Percentiles rank a stretch among this genome's conserved stretches.
phyloP scores from a whole-genome alignment of 2,329 filamentous ascomycete species.

The Myriangium duriaei region DNA sequence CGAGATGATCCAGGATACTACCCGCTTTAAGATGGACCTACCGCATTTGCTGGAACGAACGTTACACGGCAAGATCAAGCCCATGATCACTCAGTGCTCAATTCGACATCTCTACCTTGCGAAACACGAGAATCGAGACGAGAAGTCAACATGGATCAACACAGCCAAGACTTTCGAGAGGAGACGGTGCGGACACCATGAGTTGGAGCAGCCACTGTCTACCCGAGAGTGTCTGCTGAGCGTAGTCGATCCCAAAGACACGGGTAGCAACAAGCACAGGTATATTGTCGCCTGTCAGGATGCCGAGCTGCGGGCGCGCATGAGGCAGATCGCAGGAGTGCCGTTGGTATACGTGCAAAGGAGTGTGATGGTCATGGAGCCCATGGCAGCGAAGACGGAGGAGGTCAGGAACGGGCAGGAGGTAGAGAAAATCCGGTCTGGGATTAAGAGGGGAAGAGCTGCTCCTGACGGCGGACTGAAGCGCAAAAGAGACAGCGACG shows the following conservation, averaged over 20 bases:
- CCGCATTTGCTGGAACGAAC: constrained; percentile 62
- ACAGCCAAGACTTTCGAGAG: constrained; percentile 65
- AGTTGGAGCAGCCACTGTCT: constrained; percentile 57
- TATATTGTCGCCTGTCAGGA: constrained; percentile 71
- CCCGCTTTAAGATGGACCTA: constrained; percentile 83
- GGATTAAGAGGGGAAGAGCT: constrained; percentile 36
- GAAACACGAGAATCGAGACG: constrained; percentile 13
- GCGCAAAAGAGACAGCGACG: constrained; percentile 20
- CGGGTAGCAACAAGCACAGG: constrained; percentile 60
- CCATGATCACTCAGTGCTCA: constrained; percentile 71
- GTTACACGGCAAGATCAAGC: constrained; percentile 77
- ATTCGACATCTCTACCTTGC: constrained; percentile 63
- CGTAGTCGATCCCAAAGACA: constrained; percentile 68
- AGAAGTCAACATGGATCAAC: constrained; percentile 50
- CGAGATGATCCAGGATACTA: constrained; percentile 69
- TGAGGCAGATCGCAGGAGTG: constrained; percentile 58
- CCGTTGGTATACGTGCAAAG: constrained; percentile 68
- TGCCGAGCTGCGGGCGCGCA: constrained; percentile 45
- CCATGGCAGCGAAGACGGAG: constrained; percentile 57
- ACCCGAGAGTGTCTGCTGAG: constrained; percentile 57
- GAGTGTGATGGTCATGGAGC: constrained; percentile 67
- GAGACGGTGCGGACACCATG: constrained; percentile 65
- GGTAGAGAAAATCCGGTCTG: constrained; percentile 59
- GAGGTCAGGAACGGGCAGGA: constrained; percentile 56
- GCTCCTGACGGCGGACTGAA: constrained; percentile 15